Evolutionary conservation across 164 flowering plant genomes (phyloP), one percentile per base, ranked within the genome.

Genomic region (Stephania cephalantha): DNA sequence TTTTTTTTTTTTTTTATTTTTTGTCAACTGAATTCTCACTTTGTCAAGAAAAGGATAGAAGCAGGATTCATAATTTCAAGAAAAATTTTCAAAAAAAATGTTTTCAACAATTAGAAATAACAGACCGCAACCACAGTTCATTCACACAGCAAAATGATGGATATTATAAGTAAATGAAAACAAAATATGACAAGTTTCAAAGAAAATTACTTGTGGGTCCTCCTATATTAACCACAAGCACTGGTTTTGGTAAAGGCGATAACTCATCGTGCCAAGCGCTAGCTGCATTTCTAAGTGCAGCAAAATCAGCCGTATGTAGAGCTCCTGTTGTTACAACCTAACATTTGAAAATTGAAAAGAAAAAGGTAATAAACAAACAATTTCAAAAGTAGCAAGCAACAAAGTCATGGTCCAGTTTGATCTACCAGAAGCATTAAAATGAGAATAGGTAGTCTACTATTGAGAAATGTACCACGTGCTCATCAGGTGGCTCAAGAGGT

Each of bases 271-370:
- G 96, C 98, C 99, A 95, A 6, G 86, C 81, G 83, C 73, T 80
- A 44, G 99, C 99, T 65, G 97, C 95, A 82, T 79, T 81, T 22
- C 97, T 83, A 58, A 95, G 90, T 20, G 90, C 87, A 80, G 93
- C 83, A 70, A 85, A 83, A 86, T 95, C 99, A 76, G 90, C 79
- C 82, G 89, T 96, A 83, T 95, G 98, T 66, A 95, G 80, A 68
- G 99, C 95, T 84, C 99, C 99, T 15, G 85, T 68, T 11, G 99
- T 92, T 70, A 93, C 92, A 70, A 92, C 88, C 98, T 94, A 85
- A 73, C 29, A 31, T 68, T 55, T 61, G 63, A 80, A 68, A 64
- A 22, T 63, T 45, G n/a, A 17, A 55, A 65, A 25, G n/a, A 58
- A 17, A 6, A 18, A 17, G n/a, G 20, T 15, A 58, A 15, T 18